Conservation (phyloP, 1,284 basidiomycete species). For the Ceratobasidium sp. region DNA sequence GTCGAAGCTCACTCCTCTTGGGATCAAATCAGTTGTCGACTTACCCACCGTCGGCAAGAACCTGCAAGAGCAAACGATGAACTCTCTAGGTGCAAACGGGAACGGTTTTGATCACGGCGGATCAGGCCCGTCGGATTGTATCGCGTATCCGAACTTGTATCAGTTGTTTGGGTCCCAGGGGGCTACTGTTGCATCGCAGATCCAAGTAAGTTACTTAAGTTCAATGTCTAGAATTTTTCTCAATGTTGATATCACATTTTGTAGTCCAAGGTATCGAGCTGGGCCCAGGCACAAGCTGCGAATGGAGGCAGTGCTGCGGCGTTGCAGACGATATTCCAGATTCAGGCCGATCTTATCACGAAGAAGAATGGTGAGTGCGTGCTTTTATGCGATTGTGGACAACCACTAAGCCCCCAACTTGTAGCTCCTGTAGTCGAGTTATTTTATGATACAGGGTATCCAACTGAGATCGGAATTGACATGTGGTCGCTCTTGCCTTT, state of each 20-base stretch:
- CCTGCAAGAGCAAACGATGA: constrained; percentile 45
- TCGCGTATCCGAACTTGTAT: constrained; percentile 64
- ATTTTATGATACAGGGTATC: constrained; percentile 60
- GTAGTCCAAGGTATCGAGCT: constrained; percentile 47
- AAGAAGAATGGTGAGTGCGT: constrained; percentile 60
- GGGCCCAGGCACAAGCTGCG: constrained; percentile 62
- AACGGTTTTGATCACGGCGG: constrained; percentile 53
- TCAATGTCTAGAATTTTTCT: too few species aligned
- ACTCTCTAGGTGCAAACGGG: constrained; percentile 41
- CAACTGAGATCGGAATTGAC: constrained; percentile 63
- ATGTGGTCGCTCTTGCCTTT: constrained; percentile 70
- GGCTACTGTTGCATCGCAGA: constrained; percentile 13
- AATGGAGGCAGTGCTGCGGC: constrained; percentile 60
- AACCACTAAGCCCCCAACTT: constrained; percentile 8
- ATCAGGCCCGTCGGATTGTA: constrained; percentile 60
- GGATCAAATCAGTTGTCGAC: constrained; percentile 29
- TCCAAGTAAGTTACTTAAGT: constrained; percentile 50
- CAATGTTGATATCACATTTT: too few species aligned
- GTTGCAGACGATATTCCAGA: constrained; percentile 60
- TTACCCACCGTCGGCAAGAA: constrained; percentile 43
- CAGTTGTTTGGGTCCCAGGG: constrained; percentile 55
- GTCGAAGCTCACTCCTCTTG: constrained; percentile 18
- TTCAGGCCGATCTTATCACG: constrained; percentile 63
- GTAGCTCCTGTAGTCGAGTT: constrained; percentile 64
- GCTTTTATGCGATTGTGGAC: constrained; percentile 38